A percentile compares a stretch with the other conserved stretches of the same genome.
Evolutionary conservation across 805 yeast genomes (phyloP).

Genomic region (Cyberlindnera veronae): DNA sequence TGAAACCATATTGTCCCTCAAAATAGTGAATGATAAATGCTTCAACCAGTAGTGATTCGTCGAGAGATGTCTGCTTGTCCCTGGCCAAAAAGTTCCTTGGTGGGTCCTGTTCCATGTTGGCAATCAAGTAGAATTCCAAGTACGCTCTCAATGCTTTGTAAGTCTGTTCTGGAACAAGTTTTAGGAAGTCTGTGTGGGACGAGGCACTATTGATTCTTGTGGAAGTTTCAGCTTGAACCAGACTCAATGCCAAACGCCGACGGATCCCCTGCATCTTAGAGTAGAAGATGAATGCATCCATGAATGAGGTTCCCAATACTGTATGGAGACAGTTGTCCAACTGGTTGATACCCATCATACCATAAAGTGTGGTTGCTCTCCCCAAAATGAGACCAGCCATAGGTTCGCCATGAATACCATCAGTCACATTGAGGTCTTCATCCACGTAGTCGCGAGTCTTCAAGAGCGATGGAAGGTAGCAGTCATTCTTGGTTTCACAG

Average conservation of each 20-base stretch:
- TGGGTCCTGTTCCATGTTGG: conserved; percentile 4
- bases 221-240: conserved; percentile 57
- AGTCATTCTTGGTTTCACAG: conserved; percentile 80
- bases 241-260: conserved; percentile 40
- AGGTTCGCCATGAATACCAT: no score
- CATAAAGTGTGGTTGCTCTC: no score
- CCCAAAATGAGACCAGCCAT: no score
- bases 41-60: conserved; percentile 7
- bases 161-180: conserved; percentile 36
- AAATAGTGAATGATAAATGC: conserved; percentile 9
- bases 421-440: no score
- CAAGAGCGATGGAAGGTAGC: conserved; percentile 60
- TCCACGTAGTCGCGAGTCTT: conserved; percentile 5
- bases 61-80: conserved; percentile 1
- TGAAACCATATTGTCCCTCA: conserved; percentile 6
- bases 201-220: conserved; percentile 44
- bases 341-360: no score
- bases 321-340: conserved; percentile 4
- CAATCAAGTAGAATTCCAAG: conserved; percentile 16
- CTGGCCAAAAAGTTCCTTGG: background rate
- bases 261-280: conserved; percentile 2
- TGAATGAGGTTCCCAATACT: conserved; percentile 1
- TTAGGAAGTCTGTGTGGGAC: conserved; percentile 31
- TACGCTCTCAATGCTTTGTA: conserved; percentile 35
- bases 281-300: background rate